Conservation (phyloP, 2,329 filamentous ascomycete genomes). For the Thielaviopsis euricoi region DNA sequence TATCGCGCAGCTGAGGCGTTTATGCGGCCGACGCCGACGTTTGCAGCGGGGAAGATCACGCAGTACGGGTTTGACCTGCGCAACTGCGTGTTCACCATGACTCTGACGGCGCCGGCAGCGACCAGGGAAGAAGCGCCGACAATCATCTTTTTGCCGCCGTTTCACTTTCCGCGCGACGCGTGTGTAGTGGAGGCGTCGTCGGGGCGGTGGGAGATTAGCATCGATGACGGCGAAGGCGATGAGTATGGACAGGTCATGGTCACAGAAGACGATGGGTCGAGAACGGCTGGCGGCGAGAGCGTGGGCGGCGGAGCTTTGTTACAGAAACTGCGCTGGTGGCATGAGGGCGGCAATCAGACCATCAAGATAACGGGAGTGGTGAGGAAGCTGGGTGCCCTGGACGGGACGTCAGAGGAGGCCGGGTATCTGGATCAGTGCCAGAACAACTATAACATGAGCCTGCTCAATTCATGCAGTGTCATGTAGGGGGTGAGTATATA, state of each 20-base stretch:
- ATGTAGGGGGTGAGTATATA: constrained; percentile 26
- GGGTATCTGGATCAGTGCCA: constrained; percentile 62
- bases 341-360: constrained; percentile 67
- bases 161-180: constrained; percentile 68
- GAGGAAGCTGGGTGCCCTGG: constrained; percentile 31
- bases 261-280: background rate
- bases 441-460: constrained; percentile 26
- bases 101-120: constrained; percentile 38
- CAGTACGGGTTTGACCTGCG: constrained; percentile 69
- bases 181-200: constrained; percentile 61
- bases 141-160: constrained; percentile 72
- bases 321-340: constrained; percentile 84
- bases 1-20: constrained; percentile 87
- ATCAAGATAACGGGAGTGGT: constrained; percentile 62
- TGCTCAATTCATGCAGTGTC: constrained; percentile 29
- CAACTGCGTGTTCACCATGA: constrained; percentile 60
- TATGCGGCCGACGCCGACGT: constrained; percentile 67
- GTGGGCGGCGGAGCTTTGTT: constrained; percentile 45
- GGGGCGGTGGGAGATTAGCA: constrained; percentile 78
- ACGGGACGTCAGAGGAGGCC: constrained; percentile 47
- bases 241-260: constrained; percentile 1
- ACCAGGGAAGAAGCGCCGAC: constrained; percentile 49
- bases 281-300: background rate
- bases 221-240: constrained; percentile 33
- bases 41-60: constrained; percentile 53